Evolutionary conservation across 2,329 filamentous ascomycete species (phyloP).

Genomic region (Pseudogymnoascus sp.): DNA sequence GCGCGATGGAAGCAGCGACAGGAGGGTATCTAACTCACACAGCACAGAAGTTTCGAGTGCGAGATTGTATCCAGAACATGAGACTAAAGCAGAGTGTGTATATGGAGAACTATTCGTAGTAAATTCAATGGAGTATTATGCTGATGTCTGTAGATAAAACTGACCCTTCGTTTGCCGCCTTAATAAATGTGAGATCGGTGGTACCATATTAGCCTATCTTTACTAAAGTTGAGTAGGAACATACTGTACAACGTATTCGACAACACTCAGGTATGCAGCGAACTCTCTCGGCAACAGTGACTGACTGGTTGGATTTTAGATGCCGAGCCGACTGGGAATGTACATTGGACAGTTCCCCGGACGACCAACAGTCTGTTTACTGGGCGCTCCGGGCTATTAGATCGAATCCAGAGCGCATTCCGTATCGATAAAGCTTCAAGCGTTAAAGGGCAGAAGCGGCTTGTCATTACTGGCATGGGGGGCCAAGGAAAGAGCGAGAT

Average conservation of each 20-base stretch:
- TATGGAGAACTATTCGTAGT: too few species aligned
- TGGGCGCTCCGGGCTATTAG: constrained; percentile 14
- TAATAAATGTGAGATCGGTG: too few species aligned
- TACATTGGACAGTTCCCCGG: constrained; percentile 15
- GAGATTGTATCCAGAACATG: constrained; percentile 23
- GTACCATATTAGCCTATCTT: too few species aligned
- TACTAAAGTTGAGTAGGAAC: too few species aligned
- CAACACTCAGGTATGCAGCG: too few species aligned
- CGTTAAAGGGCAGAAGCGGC: constrained; percentile 14
- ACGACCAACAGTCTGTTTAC: constrained; percentile 18
- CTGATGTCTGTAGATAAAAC: too few species aligned
- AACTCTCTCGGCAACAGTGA: too few species aligned
- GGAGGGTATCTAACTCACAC: constrained; percentile 20
- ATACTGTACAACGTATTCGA: too few species aligned
- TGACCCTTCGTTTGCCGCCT: too few species aligned
- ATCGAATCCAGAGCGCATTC: constrained; percentile 13
- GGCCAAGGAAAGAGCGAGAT: constrained; percentile 27
- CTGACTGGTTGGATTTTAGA: too few species aligned
- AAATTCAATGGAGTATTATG: too few species aligned
- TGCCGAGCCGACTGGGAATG: too few species aligned
- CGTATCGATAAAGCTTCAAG: background rate
- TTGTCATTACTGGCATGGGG: constrained; percentile 21
- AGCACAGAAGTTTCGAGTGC: constrained; percentile 17
- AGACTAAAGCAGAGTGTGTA: constrained; percentile 24
- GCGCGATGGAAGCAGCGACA: constrained; percentile 23